Conservation (phyloP, 2,329 filamentous ascomycete species). For the Fusarium begoniae region DNA sequence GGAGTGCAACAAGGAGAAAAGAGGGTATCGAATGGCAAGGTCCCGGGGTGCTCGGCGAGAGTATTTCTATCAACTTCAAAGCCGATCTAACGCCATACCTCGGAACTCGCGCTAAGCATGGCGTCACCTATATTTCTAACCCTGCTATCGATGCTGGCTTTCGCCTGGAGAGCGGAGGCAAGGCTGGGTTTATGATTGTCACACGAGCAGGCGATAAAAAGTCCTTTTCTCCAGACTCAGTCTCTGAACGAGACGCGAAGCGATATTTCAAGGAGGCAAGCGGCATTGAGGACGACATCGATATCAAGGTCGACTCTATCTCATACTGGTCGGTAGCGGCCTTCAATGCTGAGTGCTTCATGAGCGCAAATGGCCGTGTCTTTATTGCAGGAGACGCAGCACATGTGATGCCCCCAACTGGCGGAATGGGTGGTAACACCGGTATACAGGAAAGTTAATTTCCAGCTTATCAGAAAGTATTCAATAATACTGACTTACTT, state of each 20-base stretch:
- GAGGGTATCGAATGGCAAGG: background rate
- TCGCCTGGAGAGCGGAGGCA: background rate
- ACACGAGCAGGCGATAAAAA: background rate
- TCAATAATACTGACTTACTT: background rate
- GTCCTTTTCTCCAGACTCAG: background rate
- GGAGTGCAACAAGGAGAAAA: background rate
- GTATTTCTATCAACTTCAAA: background rate
- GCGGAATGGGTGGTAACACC: background rate
- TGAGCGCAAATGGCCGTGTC: background rate
- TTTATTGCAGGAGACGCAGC: background rate
- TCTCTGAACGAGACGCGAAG: background rate
- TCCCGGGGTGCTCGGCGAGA: background rate
- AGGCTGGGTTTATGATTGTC: background rate
- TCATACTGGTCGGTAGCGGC: background rate
- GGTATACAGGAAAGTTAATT: background rate
- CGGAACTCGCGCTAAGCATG: background rate
- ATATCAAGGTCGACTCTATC: background rate
- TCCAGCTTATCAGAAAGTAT: rapidly evolving
- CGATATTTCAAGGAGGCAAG: background rate
- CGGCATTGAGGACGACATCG: background rate
- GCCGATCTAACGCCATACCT: background rate
- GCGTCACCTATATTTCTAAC: background rate
- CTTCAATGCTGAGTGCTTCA: background rate
- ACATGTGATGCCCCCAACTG: background rate
- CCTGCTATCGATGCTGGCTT: background rate